Base-by-base conservation (phyloP, 2,329 filamentous ascomycete genomes). In the Sporothrix protearum region DNA sequence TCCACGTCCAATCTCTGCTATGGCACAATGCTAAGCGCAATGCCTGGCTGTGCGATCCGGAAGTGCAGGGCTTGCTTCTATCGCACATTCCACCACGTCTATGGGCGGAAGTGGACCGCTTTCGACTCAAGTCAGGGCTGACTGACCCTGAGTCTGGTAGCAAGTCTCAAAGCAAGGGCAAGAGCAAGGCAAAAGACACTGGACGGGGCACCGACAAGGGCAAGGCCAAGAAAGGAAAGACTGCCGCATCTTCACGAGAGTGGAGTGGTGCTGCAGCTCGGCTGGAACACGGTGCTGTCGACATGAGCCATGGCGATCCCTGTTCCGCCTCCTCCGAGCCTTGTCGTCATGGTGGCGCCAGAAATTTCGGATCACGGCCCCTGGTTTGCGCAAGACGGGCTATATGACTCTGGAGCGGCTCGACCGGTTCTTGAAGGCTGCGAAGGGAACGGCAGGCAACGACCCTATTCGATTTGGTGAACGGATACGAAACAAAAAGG, bases 11-110 rank as follows among this genome's bases (percentile, higher is more conserved):
- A 78, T 88, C 89, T 69, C 83, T 99, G 19, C 86, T 99, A 73
- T 97, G 91, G 85, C 94, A 98, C 79, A 98, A 98, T 78, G 88
- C 92, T 0, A 81, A 96, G 16, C 88, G 92, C 55, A 97, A 98
- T 78, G 85, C 88, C 0, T 98, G 95, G 91, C 82, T 94, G 25
- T 92, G 92, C 75, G 92, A 98, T 76, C 80, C 85, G 3, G 87
- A 92, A 73, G 85, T 96, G 0, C 92, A 96, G 73, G 88, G 89
- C 12, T 91, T 89, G 19, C 84, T 97, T 78, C 84, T 96, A 3
- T 88, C 89, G n/a, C 90, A 93, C 71, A 77, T 97, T 7, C 86
- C 92, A 0, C 84, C 87, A 0, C 86, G 87, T 6, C 83, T 95
- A 4, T 90, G 88, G 81, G 88, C 89, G 16, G 92, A 94, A 77